These are phyloP conservation scores for Aphanomyces euteiches DNA, from an alignment of 352 stramenopile species.

Conservation along the genomic window DNA sequence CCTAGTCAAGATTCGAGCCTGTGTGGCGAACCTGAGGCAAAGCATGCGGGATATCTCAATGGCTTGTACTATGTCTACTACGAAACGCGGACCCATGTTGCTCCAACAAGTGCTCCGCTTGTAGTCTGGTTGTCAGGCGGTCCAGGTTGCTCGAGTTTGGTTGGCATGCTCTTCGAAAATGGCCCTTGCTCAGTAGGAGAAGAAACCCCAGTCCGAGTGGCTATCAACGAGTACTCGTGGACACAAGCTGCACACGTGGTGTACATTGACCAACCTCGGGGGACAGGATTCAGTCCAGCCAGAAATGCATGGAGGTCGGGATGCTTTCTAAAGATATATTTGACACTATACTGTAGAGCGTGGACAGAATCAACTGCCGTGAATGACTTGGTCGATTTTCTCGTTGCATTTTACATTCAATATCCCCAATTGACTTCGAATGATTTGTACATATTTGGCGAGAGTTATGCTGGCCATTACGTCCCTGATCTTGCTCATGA, in stretches of 20 bases:
- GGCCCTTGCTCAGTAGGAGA: conserved; percentile 90
- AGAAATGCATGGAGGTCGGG: not conserved
- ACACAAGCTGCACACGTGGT: conserved; percentile 93
- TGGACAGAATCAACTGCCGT: conserved; percentile 56
- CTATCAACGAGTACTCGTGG: conserved; percentile 92
- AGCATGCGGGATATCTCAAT: conserved; percentile 58
- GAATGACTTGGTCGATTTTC: conserved; percentile 47
- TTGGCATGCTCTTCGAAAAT: conserved; percentile 94
- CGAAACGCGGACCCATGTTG: conserved; percentile 36
- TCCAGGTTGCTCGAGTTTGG: conserved; percentile 91
- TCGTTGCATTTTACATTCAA: conserved; percentile 51
- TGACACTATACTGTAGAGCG: not conserved
- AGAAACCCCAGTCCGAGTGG: conserved; percentile 39
- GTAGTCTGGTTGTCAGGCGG: conserved; percentile 96
- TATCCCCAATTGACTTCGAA: conserved; percentile 42
- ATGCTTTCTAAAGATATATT: not conserved
- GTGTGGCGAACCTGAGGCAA: conserved; percentile 57
- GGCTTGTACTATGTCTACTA: conserved; percentile 76
- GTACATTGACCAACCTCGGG: conserved; percentile 94
- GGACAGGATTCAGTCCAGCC: conserved; percentile 58
- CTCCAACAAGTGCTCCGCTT: conserved; percentile 55
- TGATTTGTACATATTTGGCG: conserved; percentile 92
- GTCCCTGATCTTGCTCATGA: conserved; percentile 84
- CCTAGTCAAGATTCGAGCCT: conserved; percentile 30
- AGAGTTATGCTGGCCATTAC: conserved; percentile 95